A percentile compares a stretch with the other conserved stretches of the same genome.
phyloP scores from a whole-genome alignment of 441 rosid species.

The Pelargonium myrrhifolium region DNA sequence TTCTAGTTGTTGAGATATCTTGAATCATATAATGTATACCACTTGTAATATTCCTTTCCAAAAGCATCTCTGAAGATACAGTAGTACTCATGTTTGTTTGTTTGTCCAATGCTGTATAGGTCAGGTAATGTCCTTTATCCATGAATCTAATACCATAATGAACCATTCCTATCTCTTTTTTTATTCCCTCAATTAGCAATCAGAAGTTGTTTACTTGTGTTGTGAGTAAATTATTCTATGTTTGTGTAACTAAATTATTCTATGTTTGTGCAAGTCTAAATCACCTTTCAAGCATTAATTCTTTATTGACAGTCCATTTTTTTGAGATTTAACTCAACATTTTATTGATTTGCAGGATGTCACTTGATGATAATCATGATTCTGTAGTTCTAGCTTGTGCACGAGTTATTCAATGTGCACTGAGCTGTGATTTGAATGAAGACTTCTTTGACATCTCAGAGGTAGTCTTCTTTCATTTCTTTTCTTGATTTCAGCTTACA shows the following conservation, averaged over 20 bases:
- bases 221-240: neutral
- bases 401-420: slow-evolving; percentile 53
- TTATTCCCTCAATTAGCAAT: neutral
- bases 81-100: no score
- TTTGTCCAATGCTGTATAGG: no score
- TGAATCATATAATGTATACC: no score
- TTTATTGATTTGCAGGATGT: slow-evolving; percentile 47
- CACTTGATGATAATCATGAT: slow-evolving; percentile 81
- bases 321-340: slow-evolving; percentile 11
- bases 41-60: no score
- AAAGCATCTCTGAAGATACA: no score
- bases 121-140: neutral
- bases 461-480: slow-evolving; percentile 34
- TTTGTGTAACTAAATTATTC: neutral
- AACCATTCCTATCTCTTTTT: neutral
- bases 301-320: slow-evolving; percentile 5
- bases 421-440: slow-evolving; percentile 66
- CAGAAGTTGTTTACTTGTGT: neutral
- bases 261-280: no score
- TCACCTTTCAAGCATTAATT: no score
- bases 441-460: slow-evolving; percentile 55
- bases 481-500: slow-evolving; percentile 3
- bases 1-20: no score
- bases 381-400: slow-evolving; percentile 72
- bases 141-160: neutral